Evolutionary conservation across 306 rosid genomes (phyloP).

Genomic region (Gynostemma pentaphyllum): DNA sequence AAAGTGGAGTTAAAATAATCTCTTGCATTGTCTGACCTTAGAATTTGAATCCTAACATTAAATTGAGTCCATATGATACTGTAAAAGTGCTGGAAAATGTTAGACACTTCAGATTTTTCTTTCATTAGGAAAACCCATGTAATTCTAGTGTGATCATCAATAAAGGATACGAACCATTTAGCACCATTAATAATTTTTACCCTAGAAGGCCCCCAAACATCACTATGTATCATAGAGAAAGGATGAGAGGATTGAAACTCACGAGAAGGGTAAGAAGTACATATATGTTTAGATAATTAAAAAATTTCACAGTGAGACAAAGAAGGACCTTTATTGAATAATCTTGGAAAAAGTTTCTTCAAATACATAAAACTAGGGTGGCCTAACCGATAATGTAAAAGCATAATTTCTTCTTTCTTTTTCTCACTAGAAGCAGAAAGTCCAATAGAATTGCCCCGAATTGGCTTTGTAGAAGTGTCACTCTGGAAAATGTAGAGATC

Average conservation of each 20-base stretch:
- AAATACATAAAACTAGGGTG: not conserved
- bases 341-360: not conserved
- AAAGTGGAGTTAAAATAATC: not conserved
- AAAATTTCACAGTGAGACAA: not conserved
- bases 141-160: not conserved
- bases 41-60: not conserved
- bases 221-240: too few species aligned
- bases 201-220: not conserved
- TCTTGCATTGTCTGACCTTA: not conserved
- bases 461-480: not conserved
- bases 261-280: not conserved
- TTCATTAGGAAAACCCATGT: too few species aligned
- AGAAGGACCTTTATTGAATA: slow-evolving; percentile 1
- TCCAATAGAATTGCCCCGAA: not conserved
- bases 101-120: not conserved
- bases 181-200: not conserved
- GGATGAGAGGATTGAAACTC: not conserved
- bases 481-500: not conserved
- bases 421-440: not conserved
- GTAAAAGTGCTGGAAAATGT: not conserved
- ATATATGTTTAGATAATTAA: not conserved
- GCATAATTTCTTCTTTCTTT: not conserved
- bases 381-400: not conserved
- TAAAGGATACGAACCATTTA: not conserved
- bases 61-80: not conserved